Evolutionary conservation across 768 basidiomycete species (phyloP).

Genomic region (Russula brevipes): DNA sequence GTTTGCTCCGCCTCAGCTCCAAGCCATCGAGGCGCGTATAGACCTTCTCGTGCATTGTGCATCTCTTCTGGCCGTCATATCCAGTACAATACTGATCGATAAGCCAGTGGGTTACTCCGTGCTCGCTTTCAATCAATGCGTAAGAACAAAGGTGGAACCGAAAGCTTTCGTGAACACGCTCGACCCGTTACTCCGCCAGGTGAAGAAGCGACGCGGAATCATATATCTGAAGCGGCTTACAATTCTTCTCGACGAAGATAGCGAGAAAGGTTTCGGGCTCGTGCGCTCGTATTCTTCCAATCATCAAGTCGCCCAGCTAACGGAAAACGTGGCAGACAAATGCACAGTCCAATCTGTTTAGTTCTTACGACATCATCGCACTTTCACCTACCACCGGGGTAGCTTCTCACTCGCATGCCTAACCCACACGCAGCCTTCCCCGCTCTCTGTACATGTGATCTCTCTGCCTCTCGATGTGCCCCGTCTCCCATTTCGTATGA

Average conservation of each 20-base stretch:
- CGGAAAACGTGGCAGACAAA: constrained; percentile 48
- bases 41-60: constrained; percentile 69
- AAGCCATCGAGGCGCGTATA: constrained; percentile 54
- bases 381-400: constrained; percentile 63
- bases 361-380: constrained; percentile 71
- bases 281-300: constrained; percentile 38
- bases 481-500: constrained; percentile 73
- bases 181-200: constrained; percentile 50
- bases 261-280: constrained; percentile 81
- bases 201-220: constrained; percentile 54
- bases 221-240: constrained; percentile 71
- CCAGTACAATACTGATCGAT: constrained; percentile 19
- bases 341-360: constrained; percentile 56
- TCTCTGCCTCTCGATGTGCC: constrained; percentile 72
- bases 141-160: constrained; percentile 65
- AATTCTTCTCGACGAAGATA: constrained; percentile 76
- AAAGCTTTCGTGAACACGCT: constrained; percentile 65
- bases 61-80: constrained; percentile 29
- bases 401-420: constrained; percentile 78
- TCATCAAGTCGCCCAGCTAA: background rate
- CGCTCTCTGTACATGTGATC: constrained; percentile 76
- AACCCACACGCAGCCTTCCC: constrained; percentile 69
- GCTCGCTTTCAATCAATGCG: constrained; percentile 68
- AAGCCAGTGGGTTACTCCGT: constrained; percentile 80
- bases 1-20: constrained; percentile 54